Base-by-base conservation (phyloP, 257 asterid species). In the Rauvolfia tetraphylla region DNA sequence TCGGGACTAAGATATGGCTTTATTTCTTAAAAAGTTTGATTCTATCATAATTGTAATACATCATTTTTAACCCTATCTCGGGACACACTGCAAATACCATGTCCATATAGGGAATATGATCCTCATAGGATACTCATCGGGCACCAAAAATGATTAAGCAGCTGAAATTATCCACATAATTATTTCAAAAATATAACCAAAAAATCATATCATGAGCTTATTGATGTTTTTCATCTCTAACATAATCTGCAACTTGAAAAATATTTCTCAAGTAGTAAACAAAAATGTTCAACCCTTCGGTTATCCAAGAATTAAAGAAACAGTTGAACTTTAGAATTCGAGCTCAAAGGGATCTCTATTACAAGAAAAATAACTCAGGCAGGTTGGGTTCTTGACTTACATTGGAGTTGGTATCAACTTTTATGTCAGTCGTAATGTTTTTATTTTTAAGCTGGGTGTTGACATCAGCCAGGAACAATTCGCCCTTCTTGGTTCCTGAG, bases 341-440 rank as follows among this genome's bases (percentile, higher is more conserved):
- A 11, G 7, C 41, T 29, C 53, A 29, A 34, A 70, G 13, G 33
- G n/a, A 71, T 17, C 3, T 57, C 58, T 15, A 51, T 36, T 34
- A 17, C 20, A 39, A 22, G 27, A 25, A 42, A 38, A 49, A 61
- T 4, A 29, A 25, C 38, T 17, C 18, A 15, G 34, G 59, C 49
- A 2, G 39, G 49, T 41, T 23, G 29, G 70, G 53, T 39, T 51
- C 49, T 18, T 36, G 68, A 84, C 97, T 82, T 73, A 90, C 96
- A 71, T 84, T 90, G 76, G 96, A 90, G 75, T 79, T 79, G 61
- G 96, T 87, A 79, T 92, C 97, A 73, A 92, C 92, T 90, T 90
- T 90, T 46, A 92, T 74, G 56, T 92, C 96, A 49, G 96, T 86
- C 10, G 97, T 92, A 84, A 92, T 83, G 84, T 90, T 92, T 81